Base-by-base conservation (phyloP, 371 early-diverging fungal genomes). In the Sanchytrium tribonematis region DNA sequence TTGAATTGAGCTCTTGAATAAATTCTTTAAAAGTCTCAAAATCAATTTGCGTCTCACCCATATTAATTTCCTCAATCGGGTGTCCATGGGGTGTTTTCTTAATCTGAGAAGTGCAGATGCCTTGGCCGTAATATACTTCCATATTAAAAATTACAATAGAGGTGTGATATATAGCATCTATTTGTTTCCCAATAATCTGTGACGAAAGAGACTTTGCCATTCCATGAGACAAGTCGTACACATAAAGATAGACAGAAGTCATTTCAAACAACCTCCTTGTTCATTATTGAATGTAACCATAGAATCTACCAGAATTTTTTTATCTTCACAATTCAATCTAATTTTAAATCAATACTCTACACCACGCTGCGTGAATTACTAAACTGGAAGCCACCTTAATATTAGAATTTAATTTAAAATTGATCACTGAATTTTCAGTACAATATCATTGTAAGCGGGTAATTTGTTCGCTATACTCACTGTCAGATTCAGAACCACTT, bases 81-180 rank as follows among this genome's bases (percentile, higher is more conserved):
- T 69, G 74, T 22, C 93, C 93, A 71, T 87, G 86, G 31, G 76
- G 80, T 5, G 88, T 85, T 27, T 77, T 71, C 1, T 77, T 27
- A 17, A 1, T 66, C 1, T 27, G 65, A 48, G 5, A 1, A 69
- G 1, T 30, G 29, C 27, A 29, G 29, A 78, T 75, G 30, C 91
- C 90, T 73, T 84, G 84, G 22, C 89, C 89, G 74, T 84, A 95
- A 76, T 78, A 91, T 74, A 84, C 86, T 72, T 97, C 98, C 65
- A 76, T 79, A 1, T 86, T 91, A 75, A 80, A 90, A 30, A 89
- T 83, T 29, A 92, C 90, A 1, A 95, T 86, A 0, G 91, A 83
- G 0, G 94, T 95, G 76, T 95, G 97, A 76, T 77, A 79, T 16
- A 79, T 74, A 12, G 74, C 77, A 1, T 72, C 70, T n/a, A 78